Base-by-base conservation (phyloP, 306 rosid genomes). In the Macrotyloma uniflorum region DNA sequence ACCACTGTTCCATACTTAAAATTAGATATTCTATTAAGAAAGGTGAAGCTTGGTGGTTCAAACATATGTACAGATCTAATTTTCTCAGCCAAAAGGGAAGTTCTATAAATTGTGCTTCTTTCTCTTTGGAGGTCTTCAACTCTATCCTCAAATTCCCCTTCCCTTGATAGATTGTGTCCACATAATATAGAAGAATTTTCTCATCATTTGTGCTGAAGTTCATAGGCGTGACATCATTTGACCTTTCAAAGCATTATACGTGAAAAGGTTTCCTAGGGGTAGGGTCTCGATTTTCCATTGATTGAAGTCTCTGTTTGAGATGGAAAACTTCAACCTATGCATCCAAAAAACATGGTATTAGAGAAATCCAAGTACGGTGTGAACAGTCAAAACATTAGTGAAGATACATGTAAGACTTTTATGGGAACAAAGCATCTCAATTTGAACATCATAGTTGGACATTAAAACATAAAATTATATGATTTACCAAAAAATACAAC, bases 241-340 rank as follows among this genome's bases (percentile, higher is more conserved):
- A 40, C 40, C 53, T 32, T 69, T 49, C 24, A 51, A 42, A 70
- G 50, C 69, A 69, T 62, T 74, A 47, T 10, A 82, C 86, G 32
- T 82, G 88, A 83, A 88, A 91, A 14, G 97, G 98, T 82, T 95
- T 95, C 87, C 98, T 85, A 0, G 94, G 98, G 5, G 99, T 93
- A 8, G 97, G 91, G 50, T 96, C 89, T 81, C 97, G 84, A 51
- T 87, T 95, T 86, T 95, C 99, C 90, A 93, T 87, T 10, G 99
- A 89, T 64, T 93, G 99, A 80, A 95, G 76, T 78, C 98, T 87
- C 83, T 95, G 99, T 68, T 95, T 91, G 74, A 95, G 96, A 83
- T 95, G 99, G 76, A 95, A 93, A 55, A 91, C 97, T 84, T 95
- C 99, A 47, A 91, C 96, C 98, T 93, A 80, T 77, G 78, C n/a